Conservation (phyloP, 1,284 basidiomycete species). For the Malassezia vespertilionis region DNA sequence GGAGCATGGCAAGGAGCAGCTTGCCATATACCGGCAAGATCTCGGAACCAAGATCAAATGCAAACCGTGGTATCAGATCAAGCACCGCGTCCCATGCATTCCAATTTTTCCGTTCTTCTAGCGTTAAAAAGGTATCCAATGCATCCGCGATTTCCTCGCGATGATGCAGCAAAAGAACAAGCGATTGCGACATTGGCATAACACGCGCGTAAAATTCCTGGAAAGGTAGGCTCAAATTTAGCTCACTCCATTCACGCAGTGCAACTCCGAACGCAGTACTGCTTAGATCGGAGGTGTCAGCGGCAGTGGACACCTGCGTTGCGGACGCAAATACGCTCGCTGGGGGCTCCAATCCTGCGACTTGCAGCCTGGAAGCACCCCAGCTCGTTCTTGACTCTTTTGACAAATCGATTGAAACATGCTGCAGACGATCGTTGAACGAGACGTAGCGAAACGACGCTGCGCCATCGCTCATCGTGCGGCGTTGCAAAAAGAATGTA, state of each 20-base stretch:
- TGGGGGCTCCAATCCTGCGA: conserved; percentile 28
- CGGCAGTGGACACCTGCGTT: conserved; percentile 4
- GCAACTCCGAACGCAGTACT: conserved; percentile 26
- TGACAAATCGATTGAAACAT: conserved; percentile 35
- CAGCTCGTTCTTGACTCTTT: conserved; percentile 15
- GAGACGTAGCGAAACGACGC: conserved; percentile 37
- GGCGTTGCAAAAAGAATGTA: background rate
- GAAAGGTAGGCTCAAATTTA: conserved; percentile 43
- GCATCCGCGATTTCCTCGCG: conserved; percentile 21
- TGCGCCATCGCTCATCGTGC: conserved; percentile 15
- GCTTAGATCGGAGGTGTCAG: conserved; percentile 18
- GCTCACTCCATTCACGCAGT: conserved; percentile 38
- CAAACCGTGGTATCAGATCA: conserved; percentile 44
- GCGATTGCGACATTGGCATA: conserved; percentile 25
- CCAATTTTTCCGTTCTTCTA: conserved; percentile 18
- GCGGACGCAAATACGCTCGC: conserved; percentile 9
- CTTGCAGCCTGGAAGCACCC: conserved; percentile 17
- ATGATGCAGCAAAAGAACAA: conserved; percentile 42
- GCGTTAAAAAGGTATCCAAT: conserved; percentile 19
- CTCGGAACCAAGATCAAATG: conserved; percentile 38
- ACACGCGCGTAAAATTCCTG: conserved; percentile 26
- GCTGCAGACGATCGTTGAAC: conserved; percentile 44
- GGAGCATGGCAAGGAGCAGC: conserved; percentile 29
- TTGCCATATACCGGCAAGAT: conserved; percentile 40
- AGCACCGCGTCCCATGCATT: conserved; percentile 41